Evolutionary conservation across 2,329 filamentous ascomycete genomes (phyloP), one percentile per base, ranked within the genome.

Genomic region (Cryphonectria nitschkei): DNA sequence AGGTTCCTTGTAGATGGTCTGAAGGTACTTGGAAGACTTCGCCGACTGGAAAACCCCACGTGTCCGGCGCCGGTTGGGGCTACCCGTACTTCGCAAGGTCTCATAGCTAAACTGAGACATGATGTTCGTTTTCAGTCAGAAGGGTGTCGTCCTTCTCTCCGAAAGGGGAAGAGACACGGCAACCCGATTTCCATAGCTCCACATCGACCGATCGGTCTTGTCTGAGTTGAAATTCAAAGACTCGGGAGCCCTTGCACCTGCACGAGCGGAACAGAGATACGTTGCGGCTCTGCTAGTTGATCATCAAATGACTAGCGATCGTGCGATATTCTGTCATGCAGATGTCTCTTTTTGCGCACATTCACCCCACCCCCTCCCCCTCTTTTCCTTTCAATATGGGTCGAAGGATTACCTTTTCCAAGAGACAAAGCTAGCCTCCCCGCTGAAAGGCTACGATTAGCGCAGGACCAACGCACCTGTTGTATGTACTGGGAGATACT

Each of bases 81-180:
- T 60, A 61, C 61, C 41, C 61, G 56, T 39, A 54, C 41, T 70
- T 41, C 29, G 56, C 68, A 68, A 29, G 41, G 52, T 71, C 62
- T 60, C 68, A 70, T 67, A 54, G 62, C 41, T 67, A 58, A 69
- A 65, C 58, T 72, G 69, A 72, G 71, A 72, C 71, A 72, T 63
- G 41, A 65, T 69, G 60, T 65, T 52, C 39, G 60, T 37, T 41
- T 63, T 64, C 67, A 63, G 50, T 56, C 43, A 50, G 41, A 11
- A 14, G 32, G 32, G 19, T 39, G 37, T 63, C 43, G 43, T 65
- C 46, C 41, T 32, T 58, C 46, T 39, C 41, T 39, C 46, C 29
- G 50, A 66, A 65, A 46, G 43, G 63, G 63, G 29, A 65, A 65
- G 11, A 50, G 41, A 52, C 43, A 65, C 43, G 63, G 43, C 63